A percentile compares a stretch with the other conserved stretches of the same genome.
These are phyloP conservation scores for Cryoendolithus antarcticus DNA, from an alignment of 2,329 filamentous ascomycete genomes.

Conservation along the genomic window DNA sequence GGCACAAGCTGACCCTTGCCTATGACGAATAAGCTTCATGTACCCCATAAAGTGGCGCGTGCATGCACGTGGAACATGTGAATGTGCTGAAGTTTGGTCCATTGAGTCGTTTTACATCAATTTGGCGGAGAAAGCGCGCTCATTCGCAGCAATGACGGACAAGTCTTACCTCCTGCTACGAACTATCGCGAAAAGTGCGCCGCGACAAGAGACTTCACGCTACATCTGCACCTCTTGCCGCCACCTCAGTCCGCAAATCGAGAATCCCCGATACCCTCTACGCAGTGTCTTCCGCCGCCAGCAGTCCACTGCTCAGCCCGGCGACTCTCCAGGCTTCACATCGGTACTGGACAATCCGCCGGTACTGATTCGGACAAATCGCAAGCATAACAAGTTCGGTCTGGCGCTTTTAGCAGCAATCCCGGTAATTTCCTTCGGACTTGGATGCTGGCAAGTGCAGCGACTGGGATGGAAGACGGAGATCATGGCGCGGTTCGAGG, in stretches of 20 bases:
- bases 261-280: no score
- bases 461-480: conserved; percentile 90
- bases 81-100: background rate
- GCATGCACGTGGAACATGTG: background rate
- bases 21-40: no score
- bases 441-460: conserved; percentile 93
- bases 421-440: conserved; percentile 75
- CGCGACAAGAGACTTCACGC: no score
- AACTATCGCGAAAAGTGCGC: no score
- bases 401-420: conserved; percentile 47
- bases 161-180: no score
- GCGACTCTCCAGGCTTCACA: conserved; percentile 66
- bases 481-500: conserved; percentile 80
- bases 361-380: conserved; percentile 61
- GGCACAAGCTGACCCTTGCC: no score
- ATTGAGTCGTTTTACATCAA: no score
- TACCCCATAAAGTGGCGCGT: no score
- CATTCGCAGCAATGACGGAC: no score
- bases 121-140: no score
- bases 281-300: conserved; percentile 18
- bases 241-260: no score
- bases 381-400: conserved; percentile 49
- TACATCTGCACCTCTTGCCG: no score
- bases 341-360: conserved; percentile 82
- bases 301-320: conserved; percentile 38